phyloP scores from a whole-genome alignment of 805 yeast genomes.

The Metschnikowia corniflorae region DNA sequence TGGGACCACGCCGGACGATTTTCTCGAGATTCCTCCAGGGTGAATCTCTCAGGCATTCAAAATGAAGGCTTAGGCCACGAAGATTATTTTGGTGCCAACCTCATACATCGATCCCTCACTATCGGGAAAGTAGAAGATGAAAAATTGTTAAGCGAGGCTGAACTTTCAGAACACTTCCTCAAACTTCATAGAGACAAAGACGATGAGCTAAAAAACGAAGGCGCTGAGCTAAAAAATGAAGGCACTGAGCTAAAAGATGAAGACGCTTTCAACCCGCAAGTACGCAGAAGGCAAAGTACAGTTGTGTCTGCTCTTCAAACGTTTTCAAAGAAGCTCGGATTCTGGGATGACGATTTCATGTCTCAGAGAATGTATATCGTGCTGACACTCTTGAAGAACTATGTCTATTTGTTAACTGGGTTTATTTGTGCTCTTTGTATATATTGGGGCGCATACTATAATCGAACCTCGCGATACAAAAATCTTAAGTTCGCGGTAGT shows the following conservation, averaged over 20 bases:
- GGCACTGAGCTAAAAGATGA: background rate
- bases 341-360: conserved; percentile 29
- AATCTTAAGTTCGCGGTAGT: conserved; percentile 25
- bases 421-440: conserved; percentile 25
- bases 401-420: conserved; percentile 21
- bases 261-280: background rate
- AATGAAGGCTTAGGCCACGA: conserved; percentile 7
- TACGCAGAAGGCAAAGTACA: conserved; percentile 19
- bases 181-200: background rate
- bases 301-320: conserved; percentile 21
- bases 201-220: background rate
- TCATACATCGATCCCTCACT: conserved; percentile 5
- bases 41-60: background rate
- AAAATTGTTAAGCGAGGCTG: background rate
- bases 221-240: conserved; percentile 3
- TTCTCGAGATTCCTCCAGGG: background rate
- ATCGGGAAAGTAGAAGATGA: background rate
- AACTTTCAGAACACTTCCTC: no score
- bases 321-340: conserved; percentile 22
- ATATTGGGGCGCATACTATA: conserved; percentile 33
- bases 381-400: conserved; percentile 23
- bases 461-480: conserved; percentile 20
- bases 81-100: conserved; percentile 6
- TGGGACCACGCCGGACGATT: background rate
- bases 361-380: conserved; percentile 22